Percentiles rank a stretch among this genome's conserved stretches.
phyloP scores from a whole-genome alignment of 495 filamentous ascomycete genomes.

The Aspergillus egyptiacus region DNA sequence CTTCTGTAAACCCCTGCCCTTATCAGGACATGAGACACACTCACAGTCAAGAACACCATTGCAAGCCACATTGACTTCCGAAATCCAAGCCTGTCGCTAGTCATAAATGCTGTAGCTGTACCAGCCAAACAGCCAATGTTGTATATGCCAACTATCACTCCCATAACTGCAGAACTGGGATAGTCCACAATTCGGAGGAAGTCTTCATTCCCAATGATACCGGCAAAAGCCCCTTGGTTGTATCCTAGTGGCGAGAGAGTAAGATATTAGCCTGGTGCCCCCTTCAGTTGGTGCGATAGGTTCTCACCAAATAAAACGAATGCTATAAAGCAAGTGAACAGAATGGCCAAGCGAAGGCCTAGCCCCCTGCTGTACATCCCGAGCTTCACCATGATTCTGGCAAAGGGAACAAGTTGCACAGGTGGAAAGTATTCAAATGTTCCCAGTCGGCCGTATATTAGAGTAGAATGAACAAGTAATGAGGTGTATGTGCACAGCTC shows the following conservation, averaged over 20 bases:
- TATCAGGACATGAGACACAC: not conserved
- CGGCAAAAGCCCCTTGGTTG: conserved; percentile 51
- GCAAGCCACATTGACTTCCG: conserved; percentile 38
- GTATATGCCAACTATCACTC: conserved; percentile 46
- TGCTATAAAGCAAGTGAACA: conserved; percentile 33
- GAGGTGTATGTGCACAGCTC: conserved; percentile 11
- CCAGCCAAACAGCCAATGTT: conserved; percentile 44
- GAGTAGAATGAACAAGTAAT: conserved; percentile 1
- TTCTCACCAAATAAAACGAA: conserved; percentile 38
- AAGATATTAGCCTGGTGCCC: conserved; percentile 8
- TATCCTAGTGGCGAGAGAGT: conserved; percentile 31
- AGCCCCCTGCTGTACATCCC: conserved; percentile 32
- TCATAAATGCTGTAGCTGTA: conserved; percentile 35
- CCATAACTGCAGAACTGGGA: conserved; percentile 36
- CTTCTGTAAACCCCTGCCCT: not conserved
- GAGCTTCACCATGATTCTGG: conserved; percentile 21
- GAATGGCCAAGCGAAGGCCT: conserved; percentile 31
- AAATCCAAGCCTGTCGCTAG: conserved; percentile 44
- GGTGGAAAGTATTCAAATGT: not conserved
- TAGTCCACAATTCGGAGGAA: conserved; percentile 40
- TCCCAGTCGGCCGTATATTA: conserved; percentile 2
- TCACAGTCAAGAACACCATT: conserved; percentile 33
- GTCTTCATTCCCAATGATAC: conserved; percentile 42
- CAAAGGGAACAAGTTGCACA: not conserved
- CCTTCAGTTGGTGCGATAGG: not conserved